phyloP scores from a whole-genome alignment of 345 rosid species.

The Acer campestre region DNA sequence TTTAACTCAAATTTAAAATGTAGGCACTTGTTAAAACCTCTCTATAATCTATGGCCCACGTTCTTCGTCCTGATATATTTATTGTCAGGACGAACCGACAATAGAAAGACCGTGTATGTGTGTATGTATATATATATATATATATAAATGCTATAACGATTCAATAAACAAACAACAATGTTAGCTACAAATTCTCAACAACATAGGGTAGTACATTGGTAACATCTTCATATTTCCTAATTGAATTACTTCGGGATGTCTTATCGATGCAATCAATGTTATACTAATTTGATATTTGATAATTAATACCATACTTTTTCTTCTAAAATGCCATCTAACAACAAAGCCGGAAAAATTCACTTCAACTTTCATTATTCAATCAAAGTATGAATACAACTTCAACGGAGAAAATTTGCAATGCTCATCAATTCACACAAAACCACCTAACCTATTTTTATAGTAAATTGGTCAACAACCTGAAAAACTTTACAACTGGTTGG shows the following conservation, averaged over 20 bases:
- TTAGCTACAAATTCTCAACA: too few species aligned
- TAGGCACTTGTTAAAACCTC: too few species aligned
- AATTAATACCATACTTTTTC: background rate
- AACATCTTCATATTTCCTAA: too few species aligned
- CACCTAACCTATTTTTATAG: constrained; percentile 24
- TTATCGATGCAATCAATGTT: background rate
- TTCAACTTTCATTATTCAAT: background rate
- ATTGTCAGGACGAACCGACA: too few species aligned
- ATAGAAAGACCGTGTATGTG: too few species aligned
- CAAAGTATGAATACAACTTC: background rate
- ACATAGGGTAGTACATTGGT: background rate
- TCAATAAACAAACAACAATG: too few species aligned
- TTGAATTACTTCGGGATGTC: background rate
- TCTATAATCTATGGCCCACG: too few species aligned
- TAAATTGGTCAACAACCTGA: constrained; percentile 10
- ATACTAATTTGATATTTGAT: background rate
- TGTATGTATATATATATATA: too few species aligned
- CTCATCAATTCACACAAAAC: constrained; percentile 26
- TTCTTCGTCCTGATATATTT: too few species aligned
- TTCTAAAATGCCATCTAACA: background rate
- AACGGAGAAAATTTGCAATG: background rate
- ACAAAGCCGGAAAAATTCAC: background rate
- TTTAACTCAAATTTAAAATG: too few species aligned
- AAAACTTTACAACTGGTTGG: constrained; percentile 32
- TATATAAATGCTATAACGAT: too few species aligned